Conservation (phyloP, 108 stramenopile species). For the Nannochloropsis salina region DNA sequence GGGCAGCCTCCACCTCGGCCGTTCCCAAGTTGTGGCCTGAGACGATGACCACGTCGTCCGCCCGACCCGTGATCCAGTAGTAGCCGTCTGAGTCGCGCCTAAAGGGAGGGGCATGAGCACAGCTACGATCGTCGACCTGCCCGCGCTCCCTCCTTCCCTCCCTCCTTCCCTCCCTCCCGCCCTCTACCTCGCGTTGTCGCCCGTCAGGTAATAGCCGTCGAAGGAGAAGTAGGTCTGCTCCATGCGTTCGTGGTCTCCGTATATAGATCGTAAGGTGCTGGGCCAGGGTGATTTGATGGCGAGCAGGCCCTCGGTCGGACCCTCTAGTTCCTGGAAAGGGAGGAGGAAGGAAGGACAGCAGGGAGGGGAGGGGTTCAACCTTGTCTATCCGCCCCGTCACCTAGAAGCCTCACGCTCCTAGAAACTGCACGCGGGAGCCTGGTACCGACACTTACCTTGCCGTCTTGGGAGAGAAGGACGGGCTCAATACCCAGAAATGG, state of each 20-base stretch:
- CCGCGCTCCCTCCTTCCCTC: not conserved
- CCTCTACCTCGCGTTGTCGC: conserved; percentile 30
- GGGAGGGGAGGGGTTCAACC: not conserved
- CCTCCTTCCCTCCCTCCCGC: not conserved
- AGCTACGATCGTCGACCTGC: not conserved
- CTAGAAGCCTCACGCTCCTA: not conserved
- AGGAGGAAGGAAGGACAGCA: not conserved
- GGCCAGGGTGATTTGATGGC: conserved; percentile 38
- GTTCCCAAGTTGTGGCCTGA: conserved; percentile 52
- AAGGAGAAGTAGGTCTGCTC: conserved; percentile 42
- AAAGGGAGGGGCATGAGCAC: not conserved
- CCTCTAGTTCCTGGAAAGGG: not conserved
- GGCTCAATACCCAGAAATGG: conserved; percentile 38
- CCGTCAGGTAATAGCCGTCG: conserved; percentile 50
- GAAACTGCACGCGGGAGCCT: too few relatives aligned
- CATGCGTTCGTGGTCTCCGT: conserved; percentile 46
- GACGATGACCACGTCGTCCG: conserved; percentile 47
- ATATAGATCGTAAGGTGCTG: conserved; percentile 20
- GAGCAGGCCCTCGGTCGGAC: conserved; percentile 36
- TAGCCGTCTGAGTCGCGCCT: conserved; percentile 43
- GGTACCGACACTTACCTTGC: not conserved
- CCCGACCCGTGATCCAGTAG: conserved; percentile 50
- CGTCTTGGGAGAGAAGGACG: conserved; percentile 26
- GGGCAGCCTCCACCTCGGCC: conserved; percentile 44
- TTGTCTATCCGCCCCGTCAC: conserved; percentile 38